phyloP scores from a whole-genome alignment of 2,329 filamentous ascomycete species.

The Ascochyta pisi region DNA sequence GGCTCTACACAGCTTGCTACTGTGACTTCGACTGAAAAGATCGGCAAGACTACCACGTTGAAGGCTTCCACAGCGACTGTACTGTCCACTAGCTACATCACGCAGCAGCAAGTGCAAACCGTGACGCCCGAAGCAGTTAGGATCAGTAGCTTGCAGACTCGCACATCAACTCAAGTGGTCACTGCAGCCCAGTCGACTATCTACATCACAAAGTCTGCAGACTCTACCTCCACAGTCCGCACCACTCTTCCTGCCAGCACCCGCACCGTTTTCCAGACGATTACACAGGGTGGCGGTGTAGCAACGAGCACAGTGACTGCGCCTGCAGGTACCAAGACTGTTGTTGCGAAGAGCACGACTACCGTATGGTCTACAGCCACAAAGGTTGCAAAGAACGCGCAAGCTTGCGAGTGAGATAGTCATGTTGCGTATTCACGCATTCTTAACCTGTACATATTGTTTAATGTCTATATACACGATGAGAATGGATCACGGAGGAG shows the following conservation, averaged over 20 bases:
- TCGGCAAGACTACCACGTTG: conserved; percentile 29
- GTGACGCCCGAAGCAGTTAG: conserved; percentile 26
- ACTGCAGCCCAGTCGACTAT: conserved; percentile 20
- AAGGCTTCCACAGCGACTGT: conserved; percentile 25
- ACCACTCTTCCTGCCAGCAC: conserved; percentile 30
- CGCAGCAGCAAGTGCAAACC: conserved; percentile 21
- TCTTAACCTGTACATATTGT: neutral
- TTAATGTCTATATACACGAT: neutral
- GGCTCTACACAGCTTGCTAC: conserved; percentile 30
- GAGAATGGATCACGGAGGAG: too few species aligned
- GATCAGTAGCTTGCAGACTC: conserved; percentile 25
- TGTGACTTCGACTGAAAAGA: conserved; percentile 17
- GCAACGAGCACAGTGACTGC: conserved; percentile 22
- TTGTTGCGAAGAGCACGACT: conserved; percentile 15
- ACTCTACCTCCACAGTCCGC: conserved; percentile 26
- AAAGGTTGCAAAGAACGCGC: conserved; percentile 26
- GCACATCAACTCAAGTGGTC: conserved; percentile 17
- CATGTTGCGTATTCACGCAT: neutral
- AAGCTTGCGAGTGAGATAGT: conserved; percentile 9
- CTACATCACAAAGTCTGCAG: conserved; percentile 14
- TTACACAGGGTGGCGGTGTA: conserved; percentile 19
- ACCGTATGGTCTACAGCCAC: conserved; percentile 19
- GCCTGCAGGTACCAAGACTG: conserved; percentile 20
- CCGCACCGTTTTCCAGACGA: conserved; percentile 19
- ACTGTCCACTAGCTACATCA: conserved; percentile 18